phyloP scores from a whole-genome alignment of 1,284 basidiomycete genomes.

The Anthracocystis setariae region DNA sequence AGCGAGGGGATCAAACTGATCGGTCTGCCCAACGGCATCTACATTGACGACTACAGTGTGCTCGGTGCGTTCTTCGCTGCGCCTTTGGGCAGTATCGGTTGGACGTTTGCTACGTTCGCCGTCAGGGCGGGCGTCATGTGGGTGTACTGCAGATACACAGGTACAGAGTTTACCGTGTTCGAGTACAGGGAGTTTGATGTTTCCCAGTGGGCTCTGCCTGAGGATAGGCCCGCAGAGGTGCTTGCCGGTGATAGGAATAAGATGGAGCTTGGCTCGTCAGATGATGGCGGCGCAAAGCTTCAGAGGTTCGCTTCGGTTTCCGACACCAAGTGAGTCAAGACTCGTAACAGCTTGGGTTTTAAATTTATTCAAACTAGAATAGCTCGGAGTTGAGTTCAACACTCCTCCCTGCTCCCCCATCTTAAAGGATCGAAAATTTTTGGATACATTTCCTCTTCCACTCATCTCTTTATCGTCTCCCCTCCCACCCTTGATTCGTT shows the following conservation, averaged over 20 bases:
- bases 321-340: neutral
- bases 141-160: slow-evolving; percentile 42
- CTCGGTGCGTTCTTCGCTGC: slow-evolving; percentile 66
- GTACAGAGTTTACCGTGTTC: slow-evolving; percentile 47
- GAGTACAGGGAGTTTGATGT: slow-evolving; percentile 50
- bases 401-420: no score
- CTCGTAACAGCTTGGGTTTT: no score
- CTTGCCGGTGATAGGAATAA: slow-evolving; percentile 49
- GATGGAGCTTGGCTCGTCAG: slow-evolving; percentile 23
- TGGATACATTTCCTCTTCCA: no score
- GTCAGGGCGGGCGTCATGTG: slow-evolving; percentile 41
- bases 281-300: slow-evolving; percentile 7
- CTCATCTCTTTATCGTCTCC: neutral
- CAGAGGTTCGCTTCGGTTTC: slow-evolving; percentile 1
- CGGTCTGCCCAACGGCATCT: slow-evolving; percentile 63
- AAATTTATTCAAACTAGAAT: no score
- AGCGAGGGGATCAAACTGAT: slow-evolving; percentile 56
- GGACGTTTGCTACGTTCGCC: slow-evolving; percentile 55
- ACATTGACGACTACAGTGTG: slow-evolving; percentile 64
- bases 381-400: no score
- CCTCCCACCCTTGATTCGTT: no score
- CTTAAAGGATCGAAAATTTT: no score
- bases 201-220: slow-evolving; percentile 50
- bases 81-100: slow-evolving; percentile 62
- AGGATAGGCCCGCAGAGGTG: slow-evolving; percentile 56